phyloP scores from a whole-genome alignment of 1,284 basidiomycete genomes.

The Laetiporus sulphureus region DNA sequence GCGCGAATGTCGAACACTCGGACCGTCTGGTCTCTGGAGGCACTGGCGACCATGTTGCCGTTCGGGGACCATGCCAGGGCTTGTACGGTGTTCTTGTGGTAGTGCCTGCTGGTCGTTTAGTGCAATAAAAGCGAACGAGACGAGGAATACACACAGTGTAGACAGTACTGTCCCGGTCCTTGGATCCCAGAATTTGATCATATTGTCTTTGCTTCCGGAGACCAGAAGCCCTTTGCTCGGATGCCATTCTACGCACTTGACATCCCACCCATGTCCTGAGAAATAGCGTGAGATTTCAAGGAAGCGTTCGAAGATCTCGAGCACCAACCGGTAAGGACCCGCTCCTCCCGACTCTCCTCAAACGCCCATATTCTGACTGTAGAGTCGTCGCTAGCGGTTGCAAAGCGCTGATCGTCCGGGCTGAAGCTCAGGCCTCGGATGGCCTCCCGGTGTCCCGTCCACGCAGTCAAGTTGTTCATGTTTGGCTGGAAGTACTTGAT shows the following conservation, averaged over 20 bases:
- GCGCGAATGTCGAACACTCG: conserved; percentile 97
- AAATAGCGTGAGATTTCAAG: neutral
- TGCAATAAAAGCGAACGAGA: neutral
- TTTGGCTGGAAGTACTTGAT: conserved; percentile 99
- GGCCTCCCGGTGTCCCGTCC: conserved; percentile 85
- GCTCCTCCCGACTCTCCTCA: conserved; percentile 85
- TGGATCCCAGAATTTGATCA: conserved; percentile 99
- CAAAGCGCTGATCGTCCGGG: conserved; percentile 89
- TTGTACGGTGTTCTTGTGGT: conserved; percentile 97
- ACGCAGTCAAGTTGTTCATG: conserved; percentile 96
- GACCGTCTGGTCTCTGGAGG: conserved; percentile 89
- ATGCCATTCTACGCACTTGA: conserved; percentile 98
- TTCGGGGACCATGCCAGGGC: conserved; percentile 90
- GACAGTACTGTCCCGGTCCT: conserved; percentile 82
- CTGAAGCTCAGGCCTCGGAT: conserved; percentile 89
- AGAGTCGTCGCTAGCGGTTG: conserved; percentile 92
- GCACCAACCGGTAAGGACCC: conserved; percentile 69
- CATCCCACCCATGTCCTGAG: conserved; percentile 94
- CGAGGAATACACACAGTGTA: conserved; percentile 59
- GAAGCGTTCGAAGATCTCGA: neutral
- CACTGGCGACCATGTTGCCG: conserved; percentile 90
- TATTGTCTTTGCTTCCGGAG: conserved; percentile 94
- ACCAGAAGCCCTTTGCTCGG: conserved; percentile 92
- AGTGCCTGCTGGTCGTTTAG: conserved; percentile 53
- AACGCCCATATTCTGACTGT: conserved; percentile 95